These are phyloP conservation scores for Diaporthe citriasiana DNA, from an alignment of 2,329 filamentous ascomycete species.

Conservation along the genomic window DNA sequence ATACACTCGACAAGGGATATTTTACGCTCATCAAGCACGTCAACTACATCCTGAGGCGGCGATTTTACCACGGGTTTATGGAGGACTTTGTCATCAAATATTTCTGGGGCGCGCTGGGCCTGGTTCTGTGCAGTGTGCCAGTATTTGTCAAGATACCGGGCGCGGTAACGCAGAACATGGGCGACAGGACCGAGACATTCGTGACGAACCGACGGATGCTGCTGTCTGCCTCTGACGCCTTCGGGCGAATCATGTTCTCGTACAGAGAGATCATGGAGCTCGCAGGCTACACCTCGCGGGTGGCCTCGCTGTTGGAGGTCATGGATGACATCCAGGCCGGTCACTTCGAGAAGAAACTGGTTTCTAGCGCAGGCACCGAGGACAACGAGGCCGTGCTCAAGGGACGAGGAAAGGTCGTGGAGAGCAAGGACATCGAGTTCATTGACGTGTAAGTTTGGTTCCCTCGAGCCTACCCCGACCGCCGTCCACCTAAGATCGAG, in stretches of 20 bases:
- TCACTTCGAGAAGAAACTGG: slow-evolving; percentile 95
- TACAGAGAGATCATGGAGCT: slow-evolving; percentile 98
- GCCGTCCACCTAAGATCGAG: background rate
- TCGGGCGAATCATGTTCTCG: slow-evolving; percentile 96
- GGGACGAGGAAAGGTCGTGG: slow-evolving; percentile 84
- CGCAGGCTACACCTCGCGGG: slow-evolving; percentile 93
- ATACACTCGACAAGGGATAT: slow-evolving; percentile 97
- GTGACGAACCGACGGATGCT: slow-evolving; percentile 95
- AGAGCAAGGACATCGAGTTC: slow-evolving; percentile 88
- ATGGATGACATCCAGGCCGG: slow-evolving; percentile 94
- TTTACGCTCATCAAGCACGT: slow-evolving; percentile 99
- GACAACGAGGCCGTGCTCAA: slow-evolving; percentile 86
- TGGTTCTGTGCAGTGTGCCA: slow-evolving; percentile 92
- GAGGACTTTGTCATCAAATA: slow-evolving; percentile 99
- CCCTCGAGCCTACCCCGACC: background rate
- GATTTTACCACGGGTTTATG: slow-evolving; percentile 99
- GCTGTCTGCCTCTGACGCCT: slow-evolving; percentile 93
- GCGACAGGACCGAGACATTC: slow-evolving; percentile 81
- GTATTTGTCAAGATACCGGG: slow-evolving; percentile 96
- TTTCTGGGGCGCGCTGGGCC: slow-evolving; percentile 94
- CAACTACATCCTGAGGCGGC: slow-evolving; percentile 89
- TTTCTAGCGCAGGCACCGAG: slow-evolving; percentile 87
- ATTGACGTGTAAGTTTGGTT: slow-evolving; percentile 75
- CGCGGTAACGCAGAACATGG: slow-evolving; percentile 74
- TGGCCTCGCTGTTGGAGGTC: slow-evolving; percentile 89